Evolutionary conservation across 2,329 filamentous ascomycete genomes (phyloP).

Genomic region (Parasarocladium wereldwijsianum): DNA sequence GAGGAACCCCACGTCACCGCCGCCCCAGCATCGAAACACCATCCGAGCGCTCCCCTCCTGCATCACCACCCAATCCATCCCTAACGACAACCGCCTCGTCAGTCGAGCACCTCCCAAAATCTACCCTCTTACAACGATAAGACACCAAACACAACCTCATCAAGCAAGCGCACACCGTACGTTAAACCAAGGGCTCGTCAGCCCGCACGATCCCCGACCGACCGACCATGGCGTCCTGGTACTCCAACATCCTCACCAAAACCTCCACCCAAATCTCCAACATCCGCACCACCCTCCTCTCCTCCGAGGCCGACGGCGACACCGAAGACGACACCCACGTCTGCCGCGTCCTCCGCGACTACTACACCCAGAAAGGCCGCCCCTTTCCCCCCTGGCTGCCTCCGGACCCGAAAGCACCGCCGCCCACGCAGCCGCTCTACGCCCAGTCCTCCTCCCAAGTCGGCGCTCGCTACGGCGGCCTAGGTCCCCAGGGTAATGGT

Average conservation of each 20-base stretch:
- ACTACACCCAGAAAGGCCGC: conserved; percentile 81
- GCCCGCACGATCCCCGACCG: background rate
- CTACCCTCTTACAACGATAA: too few species aligned
- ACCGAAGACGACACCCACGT: conserved; percentile 88
- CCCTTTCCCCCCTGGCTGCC: conserved; percentile 78
- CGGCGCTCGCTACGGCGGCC: conserved; percentile 30
- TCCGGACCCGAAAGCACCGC: conserved; percentile 57
- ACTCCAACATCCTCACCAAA: conserved; percentile 56
- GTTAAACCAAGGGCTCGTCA: too few species aligned
- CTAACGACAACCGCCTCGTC: too few species aligned
- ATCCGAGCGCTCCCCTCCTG: too few species aligned
- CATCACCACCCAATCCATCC: too few species aligned
- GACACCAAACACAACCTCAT: too few species aligned
- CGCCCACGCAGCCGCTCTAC: conserved; percentile 37
- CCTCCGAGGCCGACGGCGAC: conserved; percentile 52
- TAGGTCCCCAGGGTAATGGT: conserved; percentile 22
- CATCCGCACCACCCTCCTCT: conserved; percentile 54
- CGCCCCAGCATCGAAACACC: too few species aligned
- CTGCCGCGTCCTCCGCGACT: conserved; percentile 79
- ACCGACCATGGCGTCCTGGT: conserved; percentile 63
- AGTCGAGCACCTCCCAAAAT: too few species aligned
- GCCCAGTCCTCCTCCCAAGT: conserved; percentile 33
- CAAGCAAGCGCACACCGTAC: too few species aligned
- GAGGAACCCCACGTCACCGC: too few species aligned
- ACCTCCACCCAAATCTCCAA: conserved; percentile 51